A percentile compares a stretch with the other conserved stretches of the same genome.
These are phyloP conservation scores for Sporisorium graminicola DNA, from an alignment of 1,284 basidiomycete genomes.

Conservation along the genomic window DNA sequence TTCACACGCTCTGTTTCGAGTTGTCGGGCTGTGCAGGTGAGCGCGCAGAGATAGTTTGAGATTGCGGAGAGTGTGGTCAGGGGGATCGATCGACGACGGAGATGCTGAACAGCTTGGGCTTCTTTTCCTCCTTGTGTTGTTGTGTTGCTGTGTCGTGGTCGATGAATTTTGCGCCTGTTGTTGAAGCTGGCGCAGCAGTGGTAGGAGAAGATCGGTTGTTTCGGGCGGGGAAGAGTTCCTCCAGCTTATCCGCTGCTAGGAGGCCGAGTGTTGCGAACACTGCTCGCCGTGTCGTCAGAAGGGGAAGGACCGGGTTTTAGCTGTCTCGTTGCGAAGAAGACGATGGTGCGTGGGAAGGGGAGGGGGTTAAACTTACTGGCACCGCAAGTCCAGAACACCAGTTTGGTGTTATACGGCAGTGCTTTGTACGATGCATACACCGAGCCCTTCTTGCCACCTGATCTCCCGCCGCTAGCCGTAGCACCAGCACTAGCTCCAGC, in stretches of 20 bases:
- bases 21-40: neutral
- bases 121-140: neutral
- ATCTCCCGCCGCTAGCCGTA: neutral
- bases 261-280: constrained; percentile 32
- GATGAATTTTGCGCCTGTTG: constrained; percentile 15
- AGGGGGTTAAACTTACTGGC: constrained; percentile 22
- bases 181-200: neutral
- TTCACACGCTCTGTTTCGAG: neutral
- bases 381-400: constrained; percentile 39
- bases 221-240: constrained; percentile 41
- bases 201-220: constrained; percentile 18
- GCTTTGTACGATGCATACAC: constrained; percentile 15
- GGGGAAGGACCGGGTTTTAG: neutral
- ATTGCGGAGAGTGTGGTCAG: neutral
- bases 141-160: neutral
- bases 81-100: constrained; percentile 34
- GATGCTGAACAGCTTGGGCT: constrained; percentile 34
- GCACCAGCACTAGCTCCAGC: too few relatives aligned
- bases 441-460: constrained; percentile 24
- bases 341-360: neutral
- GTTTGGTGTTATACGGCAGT: constrained; percentile 36
- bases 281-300: neutral
- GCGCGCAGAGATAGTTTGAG: neutral
- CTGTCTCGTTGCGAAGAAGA: neutral
- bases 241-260: constrained; percentile 37